Conservation (phyloP, 2,329 filamentous ascomycete genomes). For the Trichothecium roseum region DNA sequence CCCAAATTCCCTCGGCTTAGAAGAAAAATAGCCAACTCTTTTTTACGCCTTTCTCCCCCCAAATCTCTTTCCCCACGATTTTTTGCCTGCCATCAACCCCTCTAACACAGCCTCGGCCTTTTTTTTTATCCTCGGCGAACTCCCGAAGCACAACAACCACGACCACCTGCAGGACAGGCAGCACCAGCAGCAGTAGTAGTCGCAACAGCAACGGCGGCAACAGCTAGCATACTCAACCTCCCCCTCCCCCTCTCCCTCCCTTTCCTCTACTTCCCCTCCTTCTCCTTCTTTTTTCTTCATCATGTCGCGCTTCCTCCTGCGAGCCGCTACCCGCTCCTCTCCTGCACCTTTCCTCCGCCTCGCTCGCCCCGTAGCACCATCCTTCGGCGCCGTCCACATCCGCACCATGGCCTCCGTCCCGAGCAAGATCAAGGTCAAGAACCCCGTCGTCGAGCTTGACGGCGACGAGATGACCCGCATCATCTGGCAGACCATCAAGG, state of each 20-base stretch:
- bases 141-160: no score
- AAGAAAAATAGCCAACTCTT: no score
- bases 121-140: no score
- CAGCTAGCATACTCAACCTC: neutral
- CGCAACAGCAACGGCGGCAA: no score
- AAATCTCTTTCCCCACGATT: no score
- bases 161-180: no score
- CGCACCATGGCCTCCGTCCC: conserved; percentile 45
- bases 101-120: no score
- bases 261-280: conserved; percentile 14
- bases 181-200: no score
- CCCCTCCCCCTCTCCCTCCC: conserved; percentile 10
- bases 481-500: conserved; percentile 99
- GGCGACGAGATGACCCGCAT: conserved; percentile 95
- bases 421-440: conserved; percentile 96
- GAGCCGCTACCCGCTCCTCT: conserved; percentile 16
- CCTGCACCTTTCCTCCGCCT: conserved; percentile 19
- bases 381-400: conserved; percentile 31
- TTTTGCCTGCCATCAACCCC: no score
- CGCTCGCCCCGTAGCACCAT: conserved; percentile 46
- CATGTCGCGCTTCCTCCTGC: conserved; percentile 1
- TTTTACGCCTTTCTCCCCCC: no score
- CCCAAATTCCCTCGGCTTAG: no score
- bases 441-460: conserved; percentile 95
- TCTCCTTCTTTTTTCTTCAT: conserved; percentile 17